Base-by-base conservation (phyloP, 2,329 filamentous ascomycete species). In the Nannizziopsis arthrosporioides region DNA sequence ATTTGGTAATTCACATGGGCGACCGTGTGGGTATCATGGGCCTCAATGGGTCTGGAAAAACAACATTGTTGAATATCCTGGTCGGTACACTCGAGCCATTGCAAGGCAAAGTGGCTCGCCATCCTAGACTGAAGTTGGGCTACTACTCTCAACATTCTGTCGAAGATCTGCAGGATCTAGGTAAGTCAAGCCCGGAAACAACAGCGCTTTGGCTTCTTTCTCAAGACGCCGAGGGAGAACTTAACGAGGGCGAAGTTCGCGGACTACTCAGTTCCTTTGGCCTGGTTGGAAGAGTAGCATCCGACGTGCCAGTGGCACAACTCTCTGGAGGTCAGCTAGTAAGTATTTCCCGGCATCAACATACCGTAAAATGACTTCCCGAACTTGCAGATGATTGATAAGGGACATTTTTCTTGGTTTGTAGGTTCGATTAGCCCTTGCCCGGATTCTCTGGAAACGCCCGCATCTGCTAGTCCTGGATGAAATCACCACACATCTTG, bases 131-230 rank as follows among this genome's bases (percentile, higher is more conserved):
- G 8, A 80, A 76, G 53, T 64, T 87, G 41, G 84, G 81, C 1
- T 86, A 87, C 59, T 92, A 89, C 64, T 84, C 84, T 3, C 86
- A 93, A 61, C 81, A 88, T 57, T 81, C 83, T 0, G 82, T 89
- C 3, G 82, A 89, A 55, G 72, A 73, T 5, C 71, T 92, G 5
- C 78, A 82, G 53, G 59, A 68, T 1, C 62, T 76, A 5, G 81
- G 77, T 0, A 62, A 61, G 1, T 69, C 75, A 4, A 65, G 71
- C 1, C 69, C 74, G 0, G 60, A 64, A 1, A 63, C 84, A 4
- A 88, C 84, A 0, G 81, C 84, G 0, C 70, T 92, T 1, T 64
- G 73, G 0, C 70, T 87, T 2, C 62, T 92, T 3, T 72, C 75
- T 40, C 66, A 70, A 17, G 75, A 81, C 44, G 71, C 73, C 1